Evolutionary conservation across 768 basidiomycete genomes (phyloP).

Genomic region (Amylocystis lapponica): DNA sequence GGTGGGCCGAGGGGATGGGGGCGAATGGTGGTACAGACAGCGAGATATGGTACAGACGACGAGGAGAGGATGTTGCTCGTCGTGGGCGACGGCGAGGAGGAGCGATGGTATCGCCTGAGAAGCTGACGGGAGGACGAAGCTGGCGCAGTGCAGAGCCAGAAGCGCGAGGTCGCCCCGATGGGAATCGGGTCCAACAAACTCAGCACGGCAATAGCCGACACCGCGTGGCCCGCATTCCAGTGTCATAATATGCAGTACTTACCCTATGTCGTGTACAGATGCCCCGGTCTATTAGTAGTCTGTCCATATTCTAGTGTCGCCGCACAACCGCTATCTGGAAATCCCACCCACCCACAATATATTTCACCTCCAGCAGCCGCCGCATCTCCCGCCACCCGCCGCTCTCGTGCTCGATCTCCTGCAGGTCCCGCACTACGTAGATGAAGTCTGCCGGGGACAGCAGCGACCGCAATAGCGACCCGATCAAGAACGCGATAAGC

Average conservation of each 20-base stretch:
- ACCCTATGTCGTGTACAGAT: slow-evolving; percentile 5
- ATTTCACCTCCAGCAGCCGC: slow-evolving; percentile 76
- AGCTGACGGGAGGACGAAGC: slow-evolving; percentile 18
- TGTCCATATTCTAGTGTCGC: slow-evolving; percentile 41
- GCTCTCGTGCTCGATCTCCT: slow-evolving; percentile 45
- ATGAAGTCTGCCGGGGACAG: slow-evolving; percentile 90
- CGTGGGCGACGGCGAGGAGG: slow-evolving; percentile 8
- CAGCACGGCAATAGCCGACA: slow-evolving; percentile 15
- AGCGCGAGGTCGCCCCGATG: slow-evolving; percentile 33
- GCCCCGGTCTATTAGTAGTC: not conserved
- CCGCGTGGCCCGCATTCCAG: no score
- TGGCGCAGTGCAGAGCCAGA: slow-evolving; percentile 23
- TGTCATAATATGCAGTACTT: slow-evolving; percentile 11
- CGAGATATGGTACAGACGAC: slow-evolving; percentile 4
- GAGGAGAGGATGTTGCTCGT: slow-evolving; percentile 7
- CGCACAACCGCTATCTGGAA: slow-evolving; percentile 82
- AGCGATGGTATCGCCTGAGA: slow-evolving; percentile 14
- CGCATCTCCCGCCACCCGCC: slow-evolving; percentile 81
- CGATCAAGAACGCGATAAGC: slow-evolving; percentile 86
- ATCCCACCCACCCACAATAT: slow-evolving; percentile 80
- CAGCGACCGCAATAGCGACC: slow-evolving; percentile 83
- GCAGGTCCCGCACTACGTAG: slow-evolving; percentile 59
- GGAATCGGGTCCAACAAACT: slow-evolving; percentile 25
- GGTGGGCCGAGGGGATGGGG: slow-evolving; percentile 5
- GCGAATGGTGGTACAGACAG: slow-evolving; percentile 4